Evolutionary conservation across 441 rosid species (phyloP), one percentile per base, ranked within the genome.

Genomic region (Erysimum cheiri): DNA sequence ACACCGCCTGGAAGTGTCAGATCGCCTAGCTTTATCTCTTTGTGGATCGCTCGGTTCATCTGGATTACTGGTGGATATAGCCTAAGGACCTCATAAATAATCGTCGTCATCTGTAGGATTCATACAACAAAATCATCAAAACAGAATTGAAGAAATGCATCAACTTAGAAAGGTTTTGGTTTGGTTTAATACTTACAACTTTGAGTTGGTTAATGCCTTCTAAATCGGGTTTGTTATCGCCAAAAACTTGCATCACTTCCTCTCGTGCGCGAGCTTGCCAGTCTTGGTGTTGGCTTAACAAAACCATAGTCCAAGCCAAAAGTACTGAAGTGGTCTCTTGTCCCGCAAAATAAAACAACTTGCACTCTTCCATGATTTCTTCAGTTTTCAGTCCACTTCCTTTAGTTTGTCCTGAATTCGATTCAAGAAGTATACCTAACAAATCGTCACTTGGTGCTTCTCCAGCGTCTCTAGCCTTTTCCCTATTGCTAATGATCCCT

Each of bases 1-100:
- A 47, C 50, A 19, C 60, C 60, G 2, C 65, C 35, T 10, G 76
- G 76, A 28, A 72, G 6, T 5, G 65, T 72, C 50, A 64, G 31
- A 7, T 72, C 65, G 0, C 71, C 76, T 56, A 72, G 76, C 12
- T 77, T 75, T 2, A 72, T 73, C 43, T 79, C 80, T 58, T 52
- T 71, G 15, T 31, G 43, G 36, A 60, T 46, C 0, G 41, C 14
- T 49, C 85, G 70, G 13, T 0, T 4, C 50, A 81, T 31, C 14
- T 37, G 5, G 24, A 60, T 13, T 4, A 3, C 29, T 1, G 86
- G 78, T 24, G 85, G 83, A 15, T 84, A 81, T 9, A 83, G 60
- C 55, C 87, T 79, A 0, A 83, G 59, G 15, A 67, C 81, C 73
- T 83, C 86, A 10, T 78, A 9, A 0, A 83, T 13, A 2, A 83